Evolutionary conservation across 768 basidiomycete species (phyloP), one percentile per base, ranked within the genome.

Genomic region (Mycena crocata): DNA sequence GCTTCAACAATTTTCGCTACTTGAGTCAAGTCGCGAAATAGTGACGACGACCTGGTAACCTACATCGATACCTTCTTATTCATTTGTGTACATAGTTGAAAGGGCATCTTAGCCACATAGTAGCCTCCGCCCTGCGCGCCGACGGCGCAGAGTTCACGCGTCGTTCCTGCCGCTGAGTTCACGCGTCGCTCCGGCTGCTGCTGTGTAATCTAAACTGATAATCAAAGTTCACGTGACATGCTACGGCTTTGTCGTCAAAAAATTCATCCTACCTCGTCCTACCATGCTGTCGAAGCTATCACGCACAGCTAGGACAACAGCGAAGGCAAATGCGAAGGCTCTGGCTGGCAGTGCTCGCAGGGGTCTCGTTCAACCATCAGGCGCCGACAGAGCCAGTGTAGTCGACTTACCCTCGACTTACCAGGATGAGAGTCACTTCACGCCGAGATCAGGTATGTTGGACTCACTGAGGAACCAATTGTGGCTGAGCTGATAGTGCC

Each of bases 401-500:
- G 89, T 94, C 69, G 93, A 95, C 69, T 83, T 94, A 30, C 93
- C 93, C 26, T 87, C 91, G 37, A 84, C 87, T 5, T 92, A 91
- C 76, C 85, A 89, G 71, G 89, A 90, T 66, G 90, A 92, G 67
- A 83, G 81, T 14, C 86, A 91, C 74, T 89, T 94, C 69, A 74
- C 91, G 23, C 93, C 93, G 23, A 81, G 90, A 67, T 80, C 89
- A 72, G 93, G 93, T 93, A 69, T 58, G 79, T 70, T 24, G 19
- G 24, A 65, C 4, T 28, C 61, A 42, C 46, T 13, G 50, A 54
- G 15, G n/a, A n/a, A n/a, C 9, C 35, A 34, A 32, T 23, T 4
- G n/a, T 62, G n/a, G 26, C n/a, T 57, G 60, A 42, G 28, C 46
- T 45, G 60, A 65, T 68, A 48, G 63, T 48, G 44, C n/a, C 49